Conservation (phyloP, 2,329 filamentous ascomycete genomes). For the Exophiala bonariae region DNA sequence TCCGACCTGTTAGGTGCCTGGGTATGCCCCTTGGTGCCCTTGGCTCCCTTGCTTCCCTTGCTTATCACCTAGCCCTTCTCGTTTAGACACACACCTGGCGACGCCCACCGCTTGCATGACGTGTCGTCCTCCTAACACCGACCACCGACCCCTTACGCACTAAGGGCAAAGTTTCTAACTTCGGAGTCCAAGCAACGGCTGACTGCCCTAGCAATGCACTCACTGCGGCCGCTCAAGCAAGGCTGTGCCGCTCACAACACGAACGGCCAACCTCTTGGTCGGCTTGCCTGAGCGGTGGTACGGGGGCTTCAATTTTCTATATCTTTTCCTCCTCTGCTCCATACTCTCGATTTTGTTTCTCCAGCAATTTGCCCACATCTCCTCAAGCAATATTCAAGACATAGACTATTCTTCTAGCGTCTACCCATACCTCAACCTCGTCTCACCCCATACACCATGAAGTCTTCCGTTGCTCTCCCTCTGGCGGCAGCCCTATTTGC, state of each 20-base stretch:
- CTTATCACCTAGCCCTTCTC: no score
- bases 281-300: slow-evolving; percentile 9
- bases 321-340: slow-evolving; percentile 17
- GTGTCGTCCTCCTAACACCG: slow-evolving; percentile 14
- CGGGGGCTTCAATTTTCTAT: slow-evolving; percentile 5
- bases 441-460: slow-evolving; percentile 18
- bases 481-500: slow-evolving; percentile 25
- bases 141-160: slow-evolving; percentile 11
- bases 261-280: neutral
- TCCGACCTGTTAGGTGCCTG: no score
- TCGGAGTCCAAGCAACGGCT: slow-evolving; percentile 13
- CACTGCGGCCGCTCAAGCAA: slow-evolving; percentile 13
- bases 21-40: no score
- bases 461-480: slow-evolving; percentile 23
- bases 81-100: no score
- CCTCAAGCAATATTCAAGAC: neutral
- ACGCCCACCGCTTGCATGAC: slow-evolving; percentile 12
- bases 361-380: slow-evolving; percentile 7
- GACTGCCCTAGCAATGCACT: neutral
- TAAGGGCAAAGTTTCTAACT: slow-evolving; percentile 12
- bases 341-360: slow-evolving; percentile 1
- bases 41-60: no score
- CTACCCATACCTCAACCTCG: neutral
- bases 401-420: neutral
- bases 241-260: slow-evolving; percentile 20